These are phyloP conservation scores for Phytophthora nicotianae DNA, from an alignment of 352 stramenopile genomes.

Conservation along the genomic window DNA sequence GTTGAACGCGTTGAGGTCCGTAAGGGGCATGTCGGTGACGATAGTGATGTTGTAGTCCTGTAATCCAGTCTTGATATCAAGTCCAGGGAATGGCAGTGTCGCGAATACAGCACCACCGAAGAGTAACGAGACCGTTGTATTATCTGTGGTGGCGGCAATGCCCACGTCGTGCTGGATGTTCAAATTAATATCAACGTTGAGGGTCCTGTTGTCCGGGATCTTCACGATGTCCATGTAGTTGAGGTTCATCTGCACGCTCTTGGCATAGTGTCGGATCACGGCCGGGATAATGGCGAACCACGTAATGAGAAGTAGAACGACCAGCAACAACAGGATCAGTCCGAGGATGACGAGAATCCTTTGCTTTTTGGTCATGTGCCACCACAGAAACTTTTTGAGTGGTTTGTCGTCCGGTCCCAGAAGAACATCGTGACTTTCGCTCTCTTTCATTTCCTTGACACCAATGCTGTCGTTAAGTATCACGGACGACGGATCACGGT, in stretches of 20 bases:
- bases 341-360: conserved; percentile 44
- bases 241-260: conserved; percentile 53
- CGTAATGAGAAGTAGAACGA: conserved; percentile 52
- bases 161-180: conserved; percentile 49
- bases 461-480: conserved; percentile 9
- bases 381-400: conserved; percentile 53
- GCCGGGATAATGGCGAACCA: conserved; percentile 66
- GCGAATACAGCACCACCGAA: conserved; percentile 51
- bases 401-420: conserved; percentile 16
- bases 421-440: conserved; percentile 7
- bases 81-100: conserved; percentile 45
- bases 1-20: conserved; percentile 48
- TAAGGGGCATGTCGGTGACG: conserved; percentile 39
- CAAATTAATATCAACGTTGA: conserved; percentile 58
- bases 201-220: conserved; percentile 41
- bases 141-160: conserved; percentile 46
- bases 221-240: conserved; percentile 69
- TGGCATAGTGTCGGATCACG: conserved; percentile 55
- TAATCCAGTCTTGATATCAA: conserved; percentile 44
- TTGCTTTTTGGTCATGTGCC: conserved; percentile 57
- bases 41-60: conserved; percentile 61
- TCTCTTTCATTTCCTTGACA: conserved; percentile 15
- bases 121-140: conserved; percentile 43
- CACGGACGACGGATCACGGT: conserved; percentile 21
- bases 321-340: conserved; percentile 39